Percentiles rank a stretch among this genome's conserved stretches.
These are phyloP conservation scores for Tricholoma terreum DNA, from an alignment of 768 basidiomycete species.

Conservation along the genomic window DNA sequence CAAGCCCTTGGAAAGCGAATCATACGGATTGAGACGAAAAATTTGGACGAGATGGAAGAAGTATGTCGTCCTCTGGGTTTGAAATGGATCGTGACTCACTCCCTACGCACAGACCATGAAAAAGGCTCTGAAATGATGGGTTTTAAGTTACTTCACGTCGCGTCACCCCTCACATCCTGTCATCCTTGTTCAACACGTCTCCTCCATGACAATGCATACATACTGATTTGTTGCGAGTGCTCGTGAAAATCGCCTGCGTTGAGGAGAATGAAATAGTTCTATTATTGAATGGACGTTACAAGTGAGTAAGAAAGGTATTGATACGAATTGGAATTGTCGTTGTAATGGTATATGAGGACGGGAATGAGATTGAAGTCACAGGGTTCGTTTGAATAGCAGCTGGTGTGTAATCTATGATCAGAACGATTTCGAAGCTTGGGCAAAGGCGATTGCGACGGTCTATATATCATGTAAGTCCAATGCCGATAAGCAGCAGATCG, in stretches of 20 bases:
- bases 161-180: no score
- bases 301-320: conserved; percentile 10
- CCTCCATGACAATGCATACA: neutral
- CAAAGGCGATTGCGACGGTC: conserved; percentile 87
- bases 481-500: conserved; percentile 13
- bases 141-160: neutral
- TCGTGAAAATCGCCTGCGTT: neutral
- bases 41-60: conserved; percentile 93
- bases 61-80: conserved; percentile 39
- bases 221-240: neutral
- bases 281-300: conserved; percentile 13
- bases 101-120: conserved; percentile 65
- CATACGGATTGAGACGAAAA: conserved; percentile 81
- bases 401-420: conserved; percentile 11
- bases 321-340: conserved; percentile 5
- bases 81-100: neutral
- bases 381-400: neutral
- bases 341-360: conserved; percentile 9
- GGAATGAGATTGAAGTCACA: conserved; percentile 10
- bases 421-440: conserved; percentile 58
- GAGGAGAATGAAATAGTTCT: conserved; percentile 10
- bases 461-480: conserved; percentile 21
- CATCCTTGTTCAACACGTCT: no score
- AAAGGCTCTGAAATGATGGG: conserved; percentile 64
- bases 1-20: conserved; percentile 74